Conservation (phyloP, 2,329 filamentous ascomycete species). For the Scortechinia acanthostroma region DNA sequence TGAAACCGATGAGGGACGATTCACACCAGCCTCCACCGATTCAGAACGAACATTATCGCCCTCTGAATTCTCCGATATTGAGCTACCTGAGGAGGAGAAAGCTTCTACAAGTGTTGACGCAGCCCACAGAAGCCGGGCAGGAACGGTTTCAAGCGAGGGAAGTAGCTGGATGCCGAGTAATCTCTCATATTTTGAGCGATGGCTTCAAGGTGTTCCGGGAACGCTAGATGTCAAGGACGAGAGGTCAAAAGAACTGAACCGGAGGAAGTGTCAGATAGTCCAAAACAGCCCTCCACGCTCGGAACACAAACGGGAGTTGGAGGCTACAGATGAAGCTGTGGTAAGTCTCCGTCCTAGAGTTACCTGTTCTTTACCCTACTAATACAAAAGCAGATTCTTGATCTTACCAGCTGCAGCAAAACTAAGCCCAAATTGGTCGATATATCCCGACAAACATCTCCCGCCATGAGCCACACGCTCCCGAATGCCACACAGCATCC, state of each 20-base stretch:
- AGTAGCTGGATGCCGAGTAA: constrained; percentile 25
- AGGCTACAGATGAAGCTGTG: background rate
- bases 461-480: constrained; percentile 14
- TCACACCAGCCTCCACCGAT: background rate
- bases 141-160: constrained; percentile 22
- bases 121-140: constrained; percentile 16
- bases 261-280: constrained; percentile 24
- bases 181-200: constrained; percentile 23
- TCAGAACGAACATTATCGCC: too few relatives aligned
- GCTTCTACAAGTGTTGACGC: background rate
- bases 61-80: background rate
- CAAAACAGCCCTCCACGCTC: constrained; percentile 18
- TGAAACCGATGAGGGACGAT: background rate
- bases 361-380: constrained; percentile 4
- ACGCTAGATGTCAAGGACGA: constrained; percentile 12
- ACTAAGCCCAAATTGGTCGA: constrained; percentile 24
- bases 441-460: constrained; percentile 23
- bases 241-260: constrained; percentile 15
- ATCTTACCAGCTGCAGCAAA: constrained; percentile 23
- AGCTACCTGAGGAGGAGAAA: background rate
- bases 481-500: constrained; percentile 10
- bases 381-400: constrained; percentile 14
- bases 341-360: constrained; percentile 2
- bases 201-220: constrained; percentile 21
- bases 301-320: constrained; percentile 6